phyloP scores from a whole-genome alignment of 176 grass and related monocot species.

The Carex littledalei region DNA sequence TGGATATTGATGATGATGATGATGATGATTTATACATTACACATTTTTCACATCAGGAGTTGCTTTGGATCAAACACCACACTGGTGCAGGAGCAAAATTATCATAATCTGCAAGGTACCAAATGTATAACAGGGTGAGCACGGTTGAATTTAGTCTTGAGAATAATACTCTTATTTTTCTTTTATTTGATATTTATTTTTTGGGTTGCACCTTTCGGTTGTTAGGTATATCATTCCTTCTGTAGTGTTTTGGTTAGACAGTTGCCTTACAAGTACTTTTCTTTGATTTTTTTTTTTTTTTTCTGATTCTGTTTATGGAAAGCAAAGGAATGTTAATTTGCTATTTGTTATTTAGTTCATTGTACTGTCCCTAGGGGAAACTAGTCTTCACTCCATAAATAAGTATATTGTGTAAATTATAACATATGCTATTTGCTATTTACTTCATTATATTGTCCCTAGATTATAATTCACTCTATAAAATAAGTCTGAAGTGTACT shows the following conservation, averaged over 20 bases:
- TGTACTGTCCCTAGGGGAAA: neutral
- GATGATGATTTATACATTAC: neutral
- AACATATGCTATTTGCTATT: neutral
- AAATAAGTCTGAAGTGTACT: neutral
- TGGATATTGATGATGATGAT: neutral
- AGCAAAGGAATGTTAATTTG: neutral
- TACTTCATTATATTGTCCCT: neutral
- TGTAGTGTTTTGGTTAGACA: neutral
- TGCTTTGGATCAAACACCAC: constrained; percentile 4
- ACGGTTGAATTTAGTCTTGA: neutral
- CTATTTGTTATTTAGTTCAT: neutral
- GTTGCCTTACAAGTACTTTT: neutral
- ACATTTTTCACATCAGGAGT: neutral
- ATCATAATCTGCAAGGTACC: neutral
- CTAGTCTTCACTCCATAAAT: neutral
- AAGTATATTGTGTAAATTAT: constrained; percentile 3
- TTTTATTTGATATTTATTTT: neutral
- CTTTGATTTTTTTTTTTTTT: neutral
- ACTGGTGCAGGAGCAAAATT: neutral
- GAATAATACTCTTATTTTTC: neutral
- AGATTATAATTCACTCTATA: neutral
- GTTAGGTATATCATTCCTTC: constrained; percentile 1
- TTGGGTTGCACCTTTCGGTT: neutral
- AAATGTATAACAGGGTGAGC: neutral
- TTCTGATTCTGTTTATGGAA: neutral